Conservation (phyloP, 768 basidiomycete species). For the Pleurotus salmoneostramineus region DNA sequence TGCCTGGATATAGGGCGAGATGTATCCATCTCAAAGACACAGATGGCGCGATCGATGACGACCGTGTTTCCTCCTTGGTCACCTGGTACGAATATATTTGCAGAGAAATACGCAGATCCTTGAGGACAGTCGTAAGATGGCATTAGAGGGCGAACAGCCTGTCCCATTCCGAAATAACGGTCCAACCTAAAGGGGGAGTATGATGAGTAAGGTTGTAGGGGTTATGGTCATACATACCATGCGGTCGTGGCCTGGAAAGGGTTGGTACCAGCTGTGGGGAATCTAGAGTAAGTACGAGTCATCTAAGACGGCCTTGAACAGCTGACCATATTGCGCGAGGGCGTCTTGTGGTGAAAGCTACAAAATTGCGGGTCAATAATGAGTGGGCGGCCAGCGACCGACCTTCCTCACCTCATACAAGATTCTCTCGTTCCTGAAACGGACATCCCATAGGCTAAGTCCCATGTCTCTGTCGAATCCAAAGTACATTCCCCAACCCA, state of each 20-base stretch:
- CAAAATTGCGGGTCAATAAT: not conserved
- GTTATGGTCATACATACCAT: constrained; percentile 20
- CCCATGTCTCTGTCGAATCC: constrained; percentile 70
- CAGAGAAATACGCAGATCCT: constrained; percentile 14
- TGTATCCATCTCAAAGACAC: constrained; percentile 60
- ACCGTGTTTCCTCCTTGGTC: constrained; percentile 17
- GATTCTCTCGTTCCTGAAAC: constrained; percentile 54
- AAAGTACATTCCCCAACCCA: constrained; percentile 61
- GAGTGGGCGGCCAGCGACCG: not conserved
- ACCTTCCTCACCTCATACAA: constrained; percentile 47
- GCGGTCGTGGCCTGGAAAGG: constrained; percentile 59
- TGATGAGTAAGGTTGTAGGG: not conserved
- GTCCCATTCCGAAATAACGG: constrained; percentile 61
- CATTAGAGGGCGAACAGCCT: constrained; percentile 51
- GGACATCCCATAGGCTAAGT: constrained; percentile 54
- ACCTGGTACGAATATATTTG: constrained; percentile 54
- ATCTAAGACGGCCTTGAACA: not conserved
- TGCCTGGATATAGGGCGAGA: constrained; percentile 57
- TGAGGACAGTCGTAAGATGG: constrained; percentile 64
- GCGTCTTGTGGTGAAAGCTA: constrained; percentile 62
- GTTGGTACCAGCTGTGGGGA: constrained; percentile 46
- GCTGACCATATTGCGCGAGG: constrained; percentile 50
- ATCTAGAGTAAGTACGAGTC: not conserved
- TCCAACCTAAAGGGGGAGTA: constrained; percentile 40
- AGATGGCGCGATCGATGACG: constrained; percentile 49